Conservation (phyloP, 805 yeast species). For the Nakazawaea molendinolei region DNA sequence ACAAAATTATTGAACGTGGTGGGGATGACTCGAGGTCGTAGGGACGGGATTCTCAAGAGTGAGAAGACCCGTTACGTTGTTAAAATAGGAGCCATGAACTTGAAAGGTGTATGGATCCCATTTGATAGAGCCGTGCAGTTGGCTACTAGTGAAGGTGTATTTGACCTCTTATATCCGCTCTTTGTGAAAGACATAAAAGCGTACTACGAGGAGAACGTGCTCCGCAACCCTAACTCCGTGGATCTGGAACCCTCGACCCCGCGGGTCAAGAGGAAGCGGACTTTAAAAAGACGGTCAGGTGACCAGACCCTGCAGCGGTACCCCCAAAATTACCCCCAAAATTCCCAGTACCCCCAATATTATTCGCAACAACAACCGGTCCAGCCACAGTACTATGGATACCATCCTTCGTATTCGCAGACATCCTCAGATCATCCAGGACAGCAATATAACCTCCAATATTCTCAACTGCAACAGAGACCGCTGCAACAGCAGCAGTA, state of each 20-base stretch:
- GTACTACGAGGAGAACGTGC: conserved; percentile 8
- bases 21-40: conserved; percentile 79
- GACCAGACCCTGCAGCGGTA: neutral
- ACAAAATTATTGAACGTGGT: conserved; percentile 79
- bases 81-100: conserved; percentile 80
- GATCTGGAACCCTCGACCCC: neutral
- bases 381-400: neutral
- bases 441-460: neutral
- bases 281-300: neutral
- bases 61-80: conserved; percentile 76
- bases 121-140: conserved; percentile 75
- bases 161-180: conserved; percentile 57
- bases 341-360: neutral
- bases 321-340: neutral
- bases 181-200: conserved; percentile 67
- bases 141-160: conserved; percentile 76
- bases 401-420: no score
- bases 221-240: neutral
- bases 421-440: neutral
- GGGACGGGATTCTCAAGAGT: conserved; percentile 77
- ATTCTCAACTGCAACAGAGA: neutral
- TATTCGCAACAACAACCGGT: conserved; percentile 4
- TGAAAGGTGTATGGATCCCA: conserved; percentile 89
- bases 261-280: neutral
- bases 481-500: conserved; percentile 6